A percentile compares a stretch with the other conserved stretches of the same genome.
Evolutionary conservation across 495 filamentous ascomycete genomes (phyloP).

Genomic region (Copromyces sp.): DNA sequence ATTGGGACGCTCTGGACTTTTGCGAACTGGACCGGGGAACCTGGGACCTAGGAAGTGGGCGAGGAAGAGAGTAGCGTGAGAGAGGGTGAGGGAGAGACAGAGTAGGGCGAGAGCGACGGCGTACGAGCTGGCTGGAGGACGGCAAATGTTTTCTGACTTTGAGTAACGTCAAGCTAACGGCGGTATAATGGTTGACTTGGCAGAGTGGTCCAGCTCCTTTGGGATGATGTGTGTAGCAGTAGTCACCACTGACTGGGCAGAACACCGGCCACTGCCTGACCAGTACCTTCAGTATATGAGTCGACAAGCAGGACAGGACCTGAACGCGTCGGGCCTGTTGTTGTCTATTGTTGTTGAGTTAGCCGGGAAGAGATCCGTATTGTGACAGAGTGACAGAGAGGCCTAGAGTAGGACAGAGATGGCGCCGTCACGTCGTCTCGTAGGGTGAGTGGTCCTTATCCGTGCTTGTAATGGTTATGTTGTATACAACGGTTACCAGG

Average conservation of each 20-base stretch:
- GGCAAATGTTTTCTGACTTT: not conserved
- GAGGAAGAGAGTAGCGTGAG: not conserved
- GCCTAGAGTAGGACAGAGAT: slow-evolving; percentile 35
- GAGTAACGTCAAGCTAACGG: not conserved
- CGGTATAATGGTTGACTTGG: not conserved
- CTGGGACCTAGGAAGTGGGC: not conserved
- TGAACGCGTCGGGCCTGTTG: not conserved
- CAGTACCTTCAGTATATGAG: not conserved
- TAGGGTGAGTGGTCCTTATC: slow-evolving; percentile 14
- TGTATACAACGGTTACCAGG: slow-evolving; percentile 1
- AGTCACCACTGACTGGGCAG: not conserved
- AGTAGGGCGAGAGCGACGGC: not conserved
- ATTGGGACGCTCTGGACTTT: not conserved
- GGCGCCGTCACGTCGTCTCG: slow-evolving; percentile 28
- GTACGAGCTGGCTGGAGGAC: not conserved
- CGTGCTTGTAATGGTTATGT: slow-evolving; percentile 5
- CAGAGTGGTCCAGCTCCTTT: not conserved
- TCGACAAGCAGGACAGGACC: not conserved
- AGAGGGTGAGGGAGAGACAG: not conserved
- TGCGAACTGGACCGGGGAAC: not conserved
- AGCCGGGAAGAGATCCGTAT: slow-evolving; percentile 7
- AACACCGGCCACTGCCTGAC: not conserved
- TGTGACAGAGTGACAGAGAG: slow-evolving; percentile 19
- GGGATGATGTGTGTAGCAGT: not conserved
- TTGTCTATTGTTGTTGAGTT: not conserved